Conservation (phyloP, 495 filamentous ascomycete species). For the Collariella sp. region DNA sequence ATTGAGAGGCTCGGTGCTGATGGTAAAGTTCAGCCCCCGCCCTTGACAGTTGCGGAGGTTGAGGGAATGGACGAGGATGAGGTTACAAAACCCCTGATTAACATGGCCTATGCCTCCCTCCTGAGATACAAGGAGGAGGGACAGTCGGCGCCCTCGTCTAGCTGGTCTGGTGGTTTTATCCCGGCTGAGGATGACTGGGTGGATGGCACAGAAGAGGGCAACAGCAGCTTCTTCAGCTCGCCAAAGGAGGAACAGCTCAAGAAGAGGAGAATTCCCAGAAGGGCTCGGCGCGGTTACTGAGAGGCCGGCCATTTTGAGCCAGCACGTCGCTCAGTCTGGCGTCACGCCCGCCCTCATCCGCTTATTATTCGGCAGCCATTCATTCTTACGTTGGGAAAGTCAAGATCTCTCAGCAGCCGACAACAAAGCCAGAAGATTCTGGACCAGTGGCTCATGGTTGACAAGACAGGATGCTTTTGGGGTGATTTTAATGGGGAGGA, state of each 20-base stretch:
- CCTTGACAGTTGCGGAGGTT: slow-evolving; percentile 25
- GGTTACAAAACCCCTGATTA: slow-evolving; percentile 31
- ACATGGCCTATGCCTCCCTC: slow-evolving; percentile 31
- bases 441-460: not conserved
- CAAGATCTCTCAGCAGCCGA: not conserved
- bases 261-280: slow-evolving; percentile 11
- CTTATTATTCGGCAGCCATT: too few species aligned
- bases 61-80: slow-evolving; percentile 24
- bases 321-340: too few species aligned
- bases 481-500: not conserved
- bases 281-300: slow-evolving; percentile 18
- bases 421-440: not conserved
- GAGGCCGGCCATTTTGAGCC: not conserved
- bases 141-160: not conserved
- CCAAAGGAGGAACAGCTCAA: slow-evolving; percentile 8
- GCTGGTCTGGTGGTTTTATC: slow-evolving; percentile 12
- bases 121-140: slow-evolving; percentile 20
- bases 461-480: not conserved
- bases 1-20: slow-evolving; percentile 3
- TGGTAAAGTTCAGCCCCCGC: slow-evolving; percentile 10
- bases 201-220: slow-evolving; percentile 25
- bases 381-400: not conserved
- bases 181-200: slow-evolving; percentile 20
- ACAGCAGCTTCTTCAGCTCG: slow-evolving; percentile 26
- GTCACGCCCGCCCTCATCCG: too few species aligned